Conservation (phyloP, 108 stramenopile genomes). For the Nitzschia putrida region DNA sequence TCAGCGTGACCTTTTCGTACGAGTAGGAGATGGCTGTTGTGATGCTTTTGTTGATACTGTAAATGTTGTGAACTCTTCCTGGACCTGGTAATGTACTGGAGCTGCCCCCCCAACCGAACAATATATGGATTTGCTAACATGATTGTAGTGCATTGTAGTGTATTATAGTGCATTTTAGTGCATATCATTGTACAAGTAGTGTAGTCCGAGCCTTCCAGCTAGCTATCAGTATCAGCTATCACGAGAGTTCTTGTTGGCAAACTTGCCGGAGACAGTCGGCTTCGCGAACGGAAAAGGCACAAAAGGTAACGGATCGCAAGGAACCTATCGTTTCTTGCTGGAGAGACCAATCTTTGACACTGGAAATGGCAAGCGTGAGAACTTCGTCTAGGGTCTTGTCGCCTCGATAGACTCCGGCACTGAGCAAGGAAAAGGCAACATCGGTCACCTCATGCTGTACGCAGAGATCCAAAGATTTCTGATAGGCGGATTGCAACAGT, state of each 20-base stretch:
- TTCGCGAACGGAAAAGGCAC: constrained; percentile 25
- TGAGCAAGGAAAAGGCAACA: constrained; percentile 71
- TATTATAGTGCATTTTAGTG: too few relatives aligned
- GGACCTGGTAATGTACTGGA: too few relatives aligned
- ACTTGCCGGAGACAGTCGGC: not conserved
- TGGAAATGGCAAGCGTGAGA: constrained; percentile 56
- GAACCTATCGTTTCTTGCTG: constrained; percentile 13
- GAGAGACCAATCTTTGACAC: constrained; percentile 51
- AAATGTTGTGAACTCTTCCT: too few relatives aligned
- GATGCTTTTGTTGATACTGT: too few relatives aligned
- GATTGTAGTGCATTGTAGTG: too few relatives aligned
- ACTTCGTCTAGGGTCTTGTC: constrained; percentile 48
- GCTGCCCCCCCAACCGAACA: too few relatives aligned
- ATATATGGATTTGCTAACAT: too few relatives aligned
- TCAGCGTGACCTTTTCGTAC: too few relatives aligned
- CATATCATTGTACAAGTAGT: too few relatives aligned
- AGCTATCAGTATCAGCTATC: too few relatives aligned
- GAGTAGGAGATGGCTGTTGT: too few relatives aligned
- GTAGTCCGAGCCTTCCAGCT: too few relatives aligned
- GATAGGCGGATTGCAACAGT: constrained; percentile 58
- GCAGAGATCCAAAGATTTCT: constrained; percentile 39
- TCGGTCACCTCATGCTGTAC: constrained; percentile 48
- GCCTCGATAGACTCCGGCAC: constrained; percentile 79
- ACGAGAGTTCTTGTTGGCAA: not conserved
- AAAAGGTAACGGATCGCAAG: constrained; percentile 16